phyloP scores from a whole-genome alignment of 148 eudicot species.

The Arbutus unedo region DNA sequence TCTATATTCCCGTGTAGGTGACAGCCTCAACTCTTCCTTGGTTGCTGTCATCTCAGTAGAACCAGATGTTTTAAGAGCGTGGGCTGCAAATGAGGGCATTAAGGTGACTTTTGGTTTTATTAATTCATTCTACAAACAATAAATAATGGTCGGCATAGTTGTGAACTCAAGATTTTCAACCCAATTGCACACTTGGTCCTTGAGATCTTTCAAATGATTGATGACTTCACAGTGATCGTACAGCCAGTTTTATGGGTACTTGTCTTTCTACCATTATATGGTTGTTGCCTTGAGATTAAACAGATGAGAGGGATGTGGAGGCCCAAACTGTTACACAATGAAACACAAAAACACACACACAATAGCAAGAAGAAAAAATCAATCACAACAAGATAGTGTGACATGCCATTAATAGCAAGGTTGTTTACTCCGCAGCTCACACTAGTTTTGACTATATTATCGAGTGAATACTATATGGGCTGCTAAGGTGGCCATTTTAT shows the following conservation, averaged over 20 bases:
- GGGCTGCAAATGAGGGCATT: slow-evolving; percentile 76
- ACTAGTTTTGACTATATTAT: not conserved
- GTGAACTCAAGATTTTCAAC: not conserved
- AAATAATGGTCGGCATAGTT: not conserved
- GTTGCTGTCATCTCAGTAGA: slow-evolving; percentile 77
- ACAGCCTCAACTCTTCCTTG: slow-evolving; percentile 78
- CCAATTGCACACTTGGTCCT: not conserved
- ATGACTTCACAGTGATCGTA: not conserved
- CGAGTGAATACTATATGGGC: not conserved
- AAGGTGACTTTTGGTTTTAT: slow-evolving; percentile 43
- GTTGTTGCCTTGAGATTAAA: not conserved
- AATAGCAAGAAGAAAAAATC: not conserved
- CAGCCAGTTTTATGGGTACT: not conserved
- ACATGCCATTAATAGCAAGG: not conserved
- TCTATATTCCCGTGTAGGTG: slow-evolving; percentile 48
- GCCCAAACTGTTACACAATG: not conserved
- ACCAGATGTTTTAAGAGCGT: slow-evolving; percentile 57
- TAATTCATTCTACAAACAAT: not conserved
- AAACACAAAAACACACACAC: not conserved
- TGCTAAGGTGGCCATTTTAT: too few species aligned
- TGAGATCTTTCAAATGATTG: not conserved
- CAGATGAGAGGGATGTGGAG: not conserved
- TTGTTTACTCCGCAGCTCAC: not conserved
- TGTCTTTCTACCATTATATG: not conserved
- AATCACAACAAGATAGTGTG: not conserved